Base-by-base conservation (phyloP, 140 eudicot genomes). In the Erigeron philadelphicus region DNA sequence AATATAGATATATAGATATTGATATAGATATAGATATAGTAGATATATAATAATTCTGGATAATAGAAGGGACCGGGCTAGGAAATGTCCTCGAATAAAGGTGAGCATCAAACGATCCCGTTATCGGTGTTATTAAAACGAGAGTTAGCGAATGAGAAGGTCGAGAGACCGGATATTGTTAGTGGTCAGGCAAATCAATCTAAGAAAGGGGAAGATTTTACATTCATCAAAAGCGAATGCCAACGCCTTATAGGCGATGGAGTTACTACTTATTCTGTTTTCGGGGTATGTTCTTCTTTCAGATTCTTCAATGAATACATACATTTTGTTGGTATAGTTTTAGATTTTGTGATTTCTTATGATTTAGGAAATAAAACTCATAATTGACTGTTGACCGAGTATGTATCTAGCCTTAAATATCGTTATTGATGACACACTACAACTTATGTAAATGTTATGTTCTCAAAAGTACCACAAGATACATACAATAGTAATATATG, bases 141-240 rank as follows among this genome's bases (percentile, higher is more conserved):
- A 18, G 98, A 92, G 75, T 70, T 82, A 78, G 90, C 88, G 10
- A 86, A 78, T 74, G 98, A 92, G 85, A 92, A 84, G 89, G 72
- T 84, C 44, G 98, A 92, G 66, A 83, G 76, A 46, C 95, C 95
- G 6, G 95, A 86, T 53, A 73, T 88, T 64, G 64, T 44, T 13
- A 80, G 87, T 61, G 98, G 96, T 47, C 92, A 86, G 71, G 92
- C 92, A 12, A 79, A 74, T 40, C 96, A 92, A 74, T 86, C 95
- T 50, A 92, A 88, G 71, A 92, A 92, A 80, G 98, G 98, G 21
- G 98, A 92, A 56, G 98, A 92, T 59, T 88, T 82, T 12, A 88
- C 95, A 8, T 63, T 92, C 38, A 40, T 88, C 54, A 92, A 92
- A 81, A 84, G 84, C 7, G 95, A 88, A 73, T 88, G 98, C 61